Evolutionary conservation across 805 yeast genomes (phyloP), one percentile per base, ranked within the genome.

Genomic region (Starmerella bombicola): DNA sequence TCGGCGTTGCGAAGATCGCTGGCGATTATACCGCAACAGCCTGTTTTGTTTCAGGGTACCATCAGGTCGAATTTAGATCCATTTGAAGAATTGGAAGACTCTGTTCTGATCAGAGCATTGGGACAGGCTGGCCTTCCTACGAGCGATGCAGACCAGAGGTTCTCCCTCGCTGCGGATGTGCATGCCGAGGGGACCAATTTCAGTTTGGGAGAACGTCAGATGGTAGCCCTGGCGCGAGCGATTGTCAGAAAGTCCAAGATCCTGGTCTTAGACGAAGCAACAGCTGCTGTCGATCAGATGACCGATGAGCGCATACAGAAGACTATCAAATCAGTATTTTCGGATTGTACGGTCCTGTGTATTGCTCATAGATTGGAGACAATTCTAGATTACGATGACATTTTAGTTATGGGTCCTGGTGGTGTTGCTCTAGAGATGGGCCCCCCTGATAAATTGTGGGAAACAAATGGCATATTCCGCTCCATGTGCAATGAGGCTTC

Each of bases 11-110:
- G 94, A 50, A 70, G 80, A n/a, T 70, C 70, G 43, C 65, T 82
- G 28, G 70, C 85, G 1, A 82, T 83, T 45, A 82, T 83, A 55
- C 94, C 94, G 3, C 94, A 83, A 58, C 93, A 81, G 52, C 93
- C 94, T 1, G 84, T 80, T 0, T 62, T 83, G 42, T 82, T 83
- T 64, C 74, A 75, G 48, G 94, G 93, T 17, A 70, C 84, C 0
- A 70, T 82, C 36, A 64, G 93, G 54, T 68, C 71, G 43, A 83
- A 82, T 53, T 61, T 82, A 55, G 93, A 82, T 59, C 93, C 93
- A 15, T 80, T 80, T 55, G 66, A 66, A 10, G 58, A 64, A 37
- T 57, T 64, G 36, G 48, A 66, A 15, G 93, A 83, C 54, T 69
- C 61, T 4, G 64, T 67, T 31, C 64, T 83, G 34, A 76, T 81